Conservation (phyloP, 2,329 filamentous ascomycete genomes). For the Colletotrichum tamarilloi region DNA sequence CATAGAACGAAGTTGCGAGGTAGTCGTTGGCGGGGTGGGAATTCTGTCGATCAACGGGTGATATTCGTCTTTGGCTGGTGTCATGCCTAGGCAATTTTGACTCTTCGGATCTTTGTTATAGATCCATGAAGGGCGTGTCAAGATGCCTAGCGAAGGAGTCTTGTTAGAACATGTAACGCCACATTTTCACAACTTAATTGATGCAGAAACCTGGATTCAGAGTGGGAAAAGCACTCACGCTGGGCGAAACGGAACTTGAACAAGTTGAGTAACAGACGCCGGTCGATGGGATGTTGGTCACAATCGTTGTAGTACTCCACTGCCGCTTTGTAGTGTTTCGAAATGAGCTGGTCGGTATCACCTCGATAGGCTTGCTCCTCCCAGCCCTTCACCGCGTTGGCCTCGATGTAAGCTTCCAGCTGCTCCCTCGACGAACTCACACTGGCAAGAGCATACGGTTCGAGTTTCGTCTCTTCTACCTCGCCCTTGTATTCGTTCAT, state of each 20-base stretch:
- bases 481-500: conserved; percentile 41
- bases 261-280: conserved; percentile 51
- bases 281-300: conserved; percentile 39
- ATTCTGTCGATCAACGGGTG: conserved; percentile 53
- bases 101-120: conserved; percentile 52
- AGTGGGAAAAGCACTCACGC: conserved; percentile 48
- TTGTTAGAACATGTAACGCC: conserved; percentile 44
- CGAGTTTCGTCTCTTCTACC: conserved; percentile 44
- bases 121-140: conserved; percentile 52
- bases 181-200: not conserved
- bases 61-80: conserved; percentile 46
- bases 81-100: conserved; percentile 41
- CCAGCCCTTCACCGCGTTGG: conserved; percentile 12
- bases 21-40: conserved; percentile 55
- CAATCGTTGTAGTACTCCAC: conserved; percentile 37
- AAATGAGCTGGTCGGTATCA: conserved; percentile 4
- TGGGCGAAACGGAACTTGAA: conserved; percentile 60
- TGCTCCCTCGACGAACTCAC: conserved; percentile 47
- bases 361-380: conserved; percentile 13
- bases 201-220: not conserved
- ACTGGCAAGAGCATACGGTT: conserved; percentile 53
- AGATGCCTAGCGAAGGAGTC: conserved; percentile 41
- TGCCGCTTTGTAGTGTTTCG: conserved; percentile 38
- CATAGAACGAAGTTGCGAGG: conserved; percentile 58
- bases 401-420: conserved; percentile 50